Base-by-base conservation (phyloP, 2,329 filamentous ascomycete species). In the Trichoderma polysporum region DNA sequence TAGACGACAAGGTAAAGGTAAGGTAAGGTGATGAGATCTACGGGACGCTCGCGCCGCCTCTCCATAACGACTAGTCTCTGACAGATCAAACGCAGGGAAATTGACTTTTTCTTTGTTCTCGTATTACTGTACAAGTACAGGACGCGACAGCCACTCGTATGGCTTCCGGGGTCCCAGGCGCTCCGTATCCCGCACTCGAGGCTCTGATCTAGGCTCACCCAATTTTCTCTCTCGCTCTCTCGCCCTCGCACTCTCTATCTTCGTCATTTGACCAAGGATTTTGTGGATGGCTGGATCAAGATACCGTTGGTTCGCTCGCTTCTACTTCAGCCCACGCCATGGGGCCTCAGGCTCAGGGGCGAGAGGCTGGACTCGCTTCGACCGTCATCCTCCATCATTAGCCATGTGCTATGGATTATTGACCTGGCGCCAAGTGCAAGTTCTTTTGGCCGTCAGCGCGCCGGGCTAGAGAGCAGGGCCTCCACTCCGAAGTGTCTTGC, bases 21-120 rank as follows among this genome's bases (percentile, higher is more conserved):
- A 62, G 59, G 59, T 63, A 64, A 64, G 39, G 60, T 64, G 60
- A 64, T 64, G 60, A 64, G 60, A 64, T 64, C 60, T 64, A 56
- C 60, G 60, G 60, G 27, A 64, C 60, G 60, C 60, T 64, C 60
- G 60, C 50, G 60, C 60, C 60, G 60, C 60, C 59, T 62, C 60
- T 64, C 60, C 60, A 54, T 64, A 56, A 64, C 50, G 50, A 27
- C 29, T 64, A 64, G 60, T 33, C 60, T 56, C 60, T 54, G 50
- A 56, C 60, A 56, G 60, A 64, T 64, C 50, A 64, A 35, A 39
- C 60, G 39, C 49, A 63, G 60, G 60, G 45, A 65, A 57, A 49
- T 65, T 57, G 62, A 58, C 27, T 35, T 65, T 57, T 22, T 19
- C 19, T 35, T 33, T 41, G 41, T 22, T 27, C 27, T 60, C 58